Percentiles rank a stretch among this genome's conserved stretches.
These are phyloP conservation scores for Fragilariopsis cylindrus DNA, from an alignment of 108 stramenopile species.

Conservation along the genomic window DNA sequence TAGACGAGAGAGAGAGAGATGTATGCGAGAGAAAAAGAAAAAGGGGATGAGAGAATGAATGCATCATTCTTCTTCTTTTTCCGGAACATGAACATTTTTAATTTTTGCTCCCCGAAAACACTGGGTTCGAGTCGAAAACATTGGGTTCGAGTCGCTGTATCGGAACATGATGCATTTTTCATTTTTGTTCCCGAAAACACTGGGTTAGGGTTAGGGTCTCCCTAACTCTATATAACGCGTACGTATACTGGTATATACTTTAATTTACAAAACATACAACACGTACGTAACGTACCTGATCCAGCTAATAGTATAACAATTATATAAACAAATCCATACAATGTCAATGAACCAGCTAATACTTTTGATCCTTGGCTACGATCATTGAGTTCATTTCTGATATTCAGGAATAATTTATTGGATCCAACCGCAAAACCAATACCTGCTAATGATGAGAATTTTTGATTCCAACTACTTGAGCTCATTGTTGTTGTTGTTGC, in stretches of 20 bases:
- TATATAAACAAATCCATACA: constrained; percentile 51
- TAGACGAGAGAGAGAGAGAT: not conserved
- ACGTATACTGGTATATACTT: too few relatives aligned
- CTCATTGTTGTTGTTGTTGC: not conserved
- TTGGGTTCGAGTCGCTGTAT: too few relatives aligned
- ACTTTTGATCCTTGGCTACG: constrained; percentile 49
- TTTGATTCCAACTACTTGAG: constrained; percentile 5
- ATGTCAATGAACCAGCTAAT: constrained; percentile 31
- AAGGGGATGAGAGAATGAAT: not conserved
- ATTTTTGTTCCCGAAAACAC: too few relatives aligned
- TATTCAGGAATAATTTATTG: constrained; percentile 69
- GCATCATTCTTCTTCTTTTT: too few relatives aligned
- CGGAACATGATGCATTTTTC: too few relatives aligned
- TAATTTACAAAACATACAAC: too few relatives aligned
- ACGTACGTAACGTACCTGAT: constrained; percentile 1
- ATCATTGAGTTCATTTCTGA: constrained; percentile 55
- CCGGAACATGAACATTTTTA: too few relatives aligned
- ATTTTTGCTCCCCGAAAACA: too few relatives aligned
- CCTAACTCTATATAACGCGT: not conserved
- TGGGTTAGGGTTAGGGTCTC: too few relatives aligned
- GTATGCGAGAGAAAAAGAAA: not conserved
- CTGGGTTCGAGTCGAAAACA: too few relatives aligned
- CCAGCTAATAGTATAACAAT: constrained; percentile 53
- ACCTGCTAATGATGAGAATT: constrained; percentile 50
- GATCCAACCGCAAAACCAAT: constrained; percentile 65